Evolutionary conservation across 768 basidiomycete genomes (phyloP), one percentile per base, ranked within the genome.

Genomic region (Termitomyces sp.): DNA sequence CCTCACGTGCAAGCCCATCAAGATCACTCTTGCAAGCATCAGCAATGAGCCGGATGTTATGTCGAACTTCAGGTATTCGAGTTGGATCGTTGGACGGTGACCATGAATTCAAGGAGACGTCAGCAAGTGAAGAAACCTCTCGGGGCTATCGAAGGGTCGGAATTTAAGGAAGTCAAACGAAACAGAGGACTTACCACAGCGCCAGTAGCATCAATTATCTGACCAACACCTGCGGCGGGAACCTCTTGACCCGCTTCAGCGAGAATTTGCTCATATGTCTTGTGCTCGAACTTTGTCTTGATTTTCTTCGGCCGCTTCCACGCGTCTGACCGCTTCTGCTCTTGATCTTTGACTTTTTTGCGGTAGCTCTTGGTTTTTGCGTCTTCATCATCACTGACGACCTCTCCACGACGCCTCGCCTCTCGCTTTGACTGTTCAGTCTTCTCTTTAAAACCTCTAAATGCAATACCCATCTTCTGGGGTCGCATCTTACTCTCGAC

Each of bases 181-280:
- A 32, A 9, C 43, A 2, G 58, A 54, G 11, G 10, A 22, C 88
- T 55, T 68, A 95, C 93, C 59, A 90, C 90, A 54, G 91, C 90
- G 26, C 97, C 93, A 19, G 93, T 89, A 17, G 95, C 92, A 70
- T 99, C 97, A 55, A 98, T 91, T 38, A 99, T 94, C 64, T 87
- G 83, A 2, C 94, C 97, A 46, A 94, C 67, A 7, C 84, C 83
- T 2, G 82, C 64, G 2, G 72, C 62, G 8, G 77, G 62, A 0
- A 73, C 68, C 35, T 85, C 82, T 57, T 84, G 77, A 0, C 88
- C 91, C 22, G 91, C 86, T 66, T 96, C 93, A 2, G 90, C 88
- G 50, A 99, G 68, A 52, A 98, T 91, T 70, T 99, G 84, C 70
- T 99, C 97, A 66, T 98, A 99, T 0, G 94, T 93, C 78, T 96